phyloP scores from a whole-genome alignment of 768 basidiomycete species.

The Lentinus brumalis region DNA sequence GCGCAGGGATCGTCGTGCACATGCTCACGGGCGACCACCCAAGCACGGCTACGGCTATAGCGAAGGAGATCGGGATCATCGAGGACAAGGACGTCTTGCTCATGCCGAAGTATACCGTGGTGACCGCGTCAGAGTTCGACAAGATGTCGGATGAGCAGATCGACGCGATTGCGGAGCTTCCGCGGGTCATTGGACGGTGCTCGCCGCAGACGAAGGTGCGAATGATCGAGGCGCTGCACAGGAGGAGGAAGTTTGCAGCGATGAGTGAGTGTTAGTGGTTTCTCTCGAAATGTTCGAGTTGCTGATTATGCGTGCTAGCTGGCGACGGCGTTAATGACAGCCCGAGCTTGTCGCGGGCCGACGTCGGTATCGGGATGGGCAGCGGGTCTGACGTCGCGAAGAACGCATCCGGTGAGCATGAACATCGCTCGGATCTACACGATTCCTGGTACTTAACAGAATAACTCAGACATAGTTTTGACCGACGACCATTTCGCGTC shows the following conservation, averaged over 20 bases:
- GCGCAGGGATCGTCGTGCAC: slow-evolving; percentile 4
- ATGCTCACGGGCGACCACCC: slow-evolving; percentile 6
- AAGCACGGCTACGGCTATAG: slow-evolving; percentile 13
- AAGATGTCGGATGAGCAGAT: slow-evolving; percentile 54
- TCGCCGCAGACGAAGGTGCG: slow-evolving; percentile 55
- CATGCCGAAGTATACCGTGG: background rate
- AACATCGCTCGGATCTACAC: background rate
- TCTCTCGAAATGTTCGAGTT: background rate
- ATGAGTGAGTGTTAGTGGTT: slow-evolving; percentile 42
- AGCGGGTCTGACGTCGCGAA: slow-evolving; percentile 4
- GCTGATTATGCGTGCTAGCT: background rate
- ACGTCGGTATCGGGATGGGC: slow-evolving; percentile 3
- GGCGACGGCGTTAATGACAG: slow-evolving; percentile 5
- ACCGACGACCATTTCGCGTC: slow-evolving; percentile 66
- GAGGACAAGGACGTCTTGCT: slow-evolving; percentile 31
- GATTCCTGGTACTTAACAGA: background rate
- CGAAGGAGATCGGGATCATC: slow-evolving; percentile 57
- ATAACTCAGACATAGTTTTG: background rate
- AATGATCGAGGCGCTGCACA: slow-evolving; percentile 61
- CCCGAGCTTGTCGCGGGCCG: background rate
- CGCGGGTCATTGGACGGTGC: slow-evolving; percentile 61
- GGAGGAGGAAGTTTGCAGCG: slow-evolving; percentile 53
- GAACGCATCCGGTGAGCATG: slow-evolving; percentile 1
- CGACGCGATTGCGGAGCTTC: slow-evolving; percentile 41
- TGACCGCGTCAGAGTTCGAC: slow-evolving; percentile 44